A percentile compares a stretch with the other conserved stretches of the same genome.
Evolutionary conservation across 2,329 filamentous ascomycete species (phyloP).

Genomic region (Xylaria sp.): DNA sequence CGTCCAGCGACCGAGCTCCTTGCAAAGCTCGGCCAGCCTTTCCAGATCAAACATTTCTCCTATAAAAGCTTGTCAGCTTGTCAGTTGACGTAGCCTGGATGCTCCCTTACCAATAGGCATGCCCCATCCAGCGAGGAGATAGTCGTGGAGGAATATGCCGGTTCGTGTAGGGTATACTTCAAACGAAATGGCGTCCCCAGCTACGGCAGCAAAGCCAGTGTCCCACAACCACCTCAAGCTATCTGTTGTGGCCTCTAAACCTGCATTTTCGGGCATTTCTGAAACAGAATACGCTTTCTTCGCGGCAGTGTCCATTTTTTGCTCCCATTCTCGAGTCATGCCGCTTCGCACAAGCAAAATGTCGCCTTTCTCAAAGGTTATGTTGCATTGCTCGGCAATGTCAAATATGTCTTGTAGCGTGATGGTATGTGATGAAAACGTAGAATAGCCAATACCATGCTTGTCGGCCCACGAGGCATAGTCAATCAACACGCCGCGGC

Average conservation of each 20-base stretch:
- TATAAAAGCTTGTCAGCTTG: slow-evolving; percentile 25
- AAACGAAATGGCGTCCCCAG: slow-evolving; percentile 46
- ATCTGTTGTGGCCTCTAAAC: slow-evolving; percentile 44
- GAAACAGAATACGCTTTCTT: slow-evolving; percentile 50
- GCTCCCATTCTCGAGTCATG: slow-evolving; percentile 36
- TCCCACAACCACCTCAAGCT: slow-evolving; percentile 51
- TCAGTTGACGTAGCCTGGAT: background rate
- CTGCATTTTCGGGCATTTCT: slow-evolving; percentile 40
- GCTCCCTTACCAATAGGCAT: slow-evolving; percentile 21
- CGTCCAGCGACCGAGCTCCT: slow-evolving; percentile 39
- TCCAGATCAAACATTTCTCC: slow-evolving; percentile 51
- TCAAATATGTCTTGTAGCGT: slow-evolving; percentile 33
- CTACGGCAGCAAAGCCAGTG: slow-evolving; percentile 49
- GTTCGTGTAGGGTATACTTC: slow-evolving; percentile 37
- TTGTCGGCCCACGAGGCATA: slow-evolving; percentile 49
- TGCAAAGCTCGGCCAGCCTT: slow-evolving; percentile 41
- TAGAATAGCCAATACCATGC: slow-evolving; percentile 42
- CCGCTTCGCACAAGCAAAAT: slow-evolving; percentile 54
- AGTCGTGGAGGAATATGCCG: slow-evolving; percentile 12
- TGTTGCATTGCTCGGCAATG: slow-evolving; percentile 44
- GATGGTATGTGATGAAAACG: slow-evolving; percentile 45
- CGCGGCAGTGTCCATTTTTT: slow-evolving; percentile 22
- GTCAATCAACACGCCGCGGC: slow-evolving; percentile 55
- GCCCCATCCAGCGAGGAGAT: slow-evolving; percentile 21
- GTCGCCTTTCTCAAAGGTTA: slow-evolving; percentile 53